These are phyloP conservation scores for Aspergillus olivimuriae DNA, from an alignment of 495 filamentous ascomycete species.

Conservation along the genomic window DNA sequence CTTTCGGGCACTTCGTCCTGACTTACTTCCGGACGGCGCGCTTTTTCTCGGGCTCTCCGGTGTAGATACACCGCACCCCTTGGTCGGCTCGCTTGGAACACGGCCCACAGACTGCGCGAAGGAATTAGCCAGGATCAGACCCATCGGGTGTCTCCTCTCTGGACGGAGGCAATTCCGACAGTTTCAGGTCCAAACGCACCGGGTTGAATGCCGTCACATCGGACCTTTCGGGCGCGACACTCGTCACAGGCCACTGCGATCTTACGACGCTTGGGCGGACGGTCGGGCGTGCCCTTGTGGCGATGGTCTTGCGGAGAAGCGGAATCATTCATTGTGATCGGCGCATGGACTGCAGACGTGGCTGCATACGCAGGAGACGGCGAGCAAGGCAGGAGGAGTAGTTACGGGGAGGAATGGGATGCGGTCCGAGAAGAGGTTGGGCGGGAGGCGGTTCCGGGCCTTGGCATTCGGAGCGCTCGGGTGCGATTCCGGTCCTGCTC, in stretches of 20 bases:
- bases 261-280: slow-evolving; percentile 26
- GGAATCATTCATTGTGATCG: slow-evolving; percentile 1
- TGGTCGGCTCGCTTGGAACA: slow-evolving; percentile 21
- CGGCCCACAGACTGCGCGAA: slow-evolving; percentile 31
- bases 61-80: slow-evolving; percentile 21
- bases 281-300: neutral
- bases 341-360: neutral
- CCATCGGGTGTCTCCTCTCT: too few relatives aligned
- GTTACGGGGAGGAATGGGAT: neutral
- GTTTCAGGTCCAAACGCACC: slow-evolving; percentile 16
- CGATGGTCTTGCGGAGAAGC: neutral
- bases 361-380: neutral
- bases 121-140: slow-evolving; percentile 5
- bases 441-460: too few relatives aligned
- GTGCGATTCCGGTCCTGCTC: too few relatives aligned
- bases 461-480: too few relatives aligned
- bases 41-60: slow-evolving; percentile 29
- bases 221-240: slow-evolving; percentile 29
- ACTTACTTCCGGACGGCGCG: slow-evolving; percentile 21
- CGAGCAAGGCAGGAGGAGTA: neutral
- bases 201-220: slow-evolving; percentile 35
- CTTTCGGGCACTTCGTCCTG: too few relatives aligned
- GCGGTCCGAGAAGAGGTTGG: too few relatives aligned
- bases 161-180: slow-evolving; percentile 17
- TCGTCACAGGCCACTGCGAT: slow-evolving; percentile 33